A percentile compares a stretch with the other conserved stretches of the same genome.
Conservation (phyloP, 768 basidiomycete species). For the Boletus rubroflammeus region DNA sequence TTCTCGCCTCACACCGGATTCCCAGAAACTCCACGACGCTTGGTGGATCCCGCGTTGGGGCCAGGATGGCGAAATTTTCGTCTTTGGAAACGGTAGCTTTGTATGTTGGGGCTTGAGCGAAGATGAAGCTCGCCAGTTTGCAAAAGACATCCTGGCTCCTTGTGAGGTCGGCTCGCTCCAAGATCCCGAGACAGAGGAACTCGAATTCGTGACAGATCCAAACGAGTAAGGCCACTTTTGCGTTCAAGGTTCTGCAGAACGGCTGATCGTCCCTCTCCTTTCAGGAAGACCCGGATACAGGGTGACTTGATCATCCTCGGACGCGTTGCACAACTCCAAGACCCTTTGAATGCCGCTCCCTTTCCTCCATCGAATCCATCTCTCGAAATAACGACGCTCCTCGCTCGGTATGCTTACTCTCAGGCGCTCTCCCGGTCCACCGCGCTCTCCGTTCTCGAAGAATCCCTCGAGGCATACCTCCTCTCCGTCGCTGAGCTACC, state of each 20-base stretch:
- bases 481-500: constrained; percentile 80
- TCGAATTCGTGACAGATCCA: constrained; percentile 91
- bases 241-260: background rate
- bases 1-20: constrained; percentile 48
- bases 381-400: constrained; percentile 66
- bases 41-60: constrained; percentile 80
- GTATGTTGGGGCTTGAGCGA: constrained; percentile 89
- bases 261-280: constrained; percentile 5
- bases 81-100: constrained; percentile 84
- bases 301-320: constrained; percentile 92
- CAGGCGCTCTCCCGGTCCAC: constrained; percentile 90
- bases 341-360: constrained; percentile 41
- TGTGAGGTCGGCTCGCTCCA: constrained; percentile 63
- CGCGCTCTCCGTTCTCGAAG: constrained; percentile 82
- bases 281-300: constrained; percentile 79
- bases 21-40: constrained; percentile 66
- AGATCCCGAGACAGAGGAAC: constrained; percentile 80
- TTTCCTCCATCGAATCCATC: constrained; percentile 48
- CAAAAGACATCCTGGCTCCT: constrained; percentile 53
- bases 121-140: constrained; percentile 66
- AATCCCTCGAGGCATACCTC: constrained; percentile 77
- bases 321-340: constrained; percentile 55
- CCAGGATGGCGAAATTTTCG: constrained; percentile 75
- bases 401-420: constrained; percentile 88
- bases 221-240: constrained; percentile 58